Percentiles rank a stretch among this genome's conserved stretches.
phyloP scores from a whole-genome alignment of 371 early-diverging fungal species.

The Saksenaea oblongispora region DNA sequence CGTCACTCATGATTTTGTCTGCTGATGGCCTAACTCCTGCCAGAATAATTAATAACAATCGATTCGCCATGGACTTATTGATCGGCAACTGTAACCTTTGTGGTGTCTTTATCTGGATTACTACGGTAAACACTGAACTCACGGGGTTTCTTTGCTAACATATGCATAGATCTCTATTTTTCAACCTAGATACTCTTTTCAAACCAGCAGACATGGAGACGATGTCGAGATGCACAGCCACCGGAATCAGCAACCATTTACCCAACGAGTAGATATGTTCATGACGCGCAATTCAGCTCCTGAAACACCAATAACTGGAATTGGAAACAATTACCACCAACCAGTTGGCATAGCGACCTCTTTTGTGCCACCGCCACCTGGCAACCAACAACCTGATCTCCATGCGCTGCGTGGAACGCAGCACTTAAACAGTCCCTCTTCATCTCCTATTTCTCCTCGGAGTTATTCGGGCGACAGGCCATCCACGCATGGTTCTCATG shows the following conservation, averaged over 20 bases:
- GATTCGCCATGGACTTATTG: slow-evolving; percentile 40
- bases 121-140: slow-evolving; percentile 25
- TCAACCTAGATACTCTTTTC: slow-evolving; percentile 31
- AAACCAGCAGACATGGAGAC: background rate
- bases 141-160: background rate
- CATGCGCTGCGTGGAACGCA: background rate
- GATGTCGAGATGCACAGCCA: background rate
- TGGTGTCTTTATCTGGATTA: slow-evolving; percentile 33
- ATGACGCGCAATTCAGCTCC: background rate
- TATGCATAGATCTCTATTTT: slow-evolving; percentile 41
- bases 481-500: background rate
- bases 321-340: background rate
- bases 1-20: slow-evolving; percentile 35
- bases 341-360: background rate
- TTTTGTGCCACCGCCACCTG: background rate
- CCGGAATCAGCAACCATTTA: background rate
- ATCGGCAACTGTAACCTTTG: slow-evolving; percentile 36
- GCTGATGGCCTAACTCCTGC: slow-evolving; percentile 39
- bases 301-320: background rate
- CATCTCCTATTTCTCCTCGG: background rate
- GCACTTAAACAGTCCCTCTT: background rate
- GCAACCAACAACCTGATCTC: background rate
- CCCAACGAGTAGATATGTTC: background rate
- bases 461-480: background rate
- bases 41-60: slow-evolving; percentile 28